Conservation (phyloP, 176 grass and related monocot genomes). For the sorghum (Sorghum bicolor) region DNA sequence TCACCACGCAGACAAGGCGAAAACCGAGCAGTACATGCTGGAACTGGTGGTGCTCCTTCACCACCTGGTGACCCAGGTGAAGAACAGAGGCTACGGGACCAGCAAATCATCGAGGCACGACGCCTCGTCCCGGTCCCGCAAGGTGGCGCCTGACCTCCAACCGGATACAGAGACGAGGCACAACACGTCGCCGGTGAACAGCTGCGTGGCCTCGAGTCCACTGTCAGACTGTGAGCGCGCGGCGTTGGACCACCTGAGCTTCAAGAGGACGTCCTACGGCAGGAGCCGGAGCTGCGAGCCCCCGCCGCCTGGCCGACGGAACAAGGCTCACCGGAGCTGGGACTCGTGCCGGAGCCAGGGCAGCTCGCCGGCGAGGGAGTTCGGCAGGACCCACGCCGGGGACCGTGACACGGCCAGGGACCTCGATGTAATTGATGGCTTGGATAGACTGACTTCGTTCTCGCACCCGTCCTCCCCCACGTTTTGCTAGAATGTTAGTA, state of each 20-base stretch:
- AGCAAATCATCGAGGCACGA: constrained; percentile 43
- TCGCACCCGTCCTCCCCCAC: constrained; percentile 4
- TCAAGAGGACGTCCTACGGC: constrained; percentile 34
- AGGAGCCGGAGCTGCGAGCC: constrained; percentile 78
- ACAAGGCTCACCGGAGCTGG: constrained; percentile 39
- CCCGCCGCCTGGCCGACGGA: neutral
- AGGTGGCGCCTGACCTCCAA: neutral
- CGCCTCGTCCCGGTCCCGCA: constrained; percentile 8
- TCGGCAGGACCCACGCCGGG: neutral
- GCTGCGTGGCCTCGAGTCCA: neutral
- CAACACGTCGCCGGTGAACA: constrained; percentile 42
- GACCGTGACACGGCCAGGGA: constrained; percentile 43
- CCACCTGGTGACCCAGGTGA: constrained; percentile 80
- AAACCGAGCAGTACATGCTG: constrained; percentile 67
- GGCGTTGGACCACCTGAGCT: constrained; percentile 48
- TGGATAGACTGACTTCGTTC: constrained; percentile 46
- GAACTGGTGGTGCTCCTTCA: constrained; percentile 86
- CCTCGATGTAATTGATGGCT: constrained; percentile 90
- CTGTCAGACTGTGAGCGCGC: constrained; percentile 47
- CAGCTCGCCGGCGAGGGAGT: constrained; percentile 65
- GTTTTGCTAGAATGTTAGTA: constrained; percentile 33
- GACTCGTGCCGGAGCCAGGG: constrained; percentile 59
- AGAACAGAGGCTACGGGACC: constrained; percentile 63
- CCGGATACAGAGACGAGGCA: constrained; percentile 22
- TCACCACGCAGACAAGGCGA: constrained; percentile 73